Conservation (phyloP, 306 rosid species). For the Potentilla sterilis region DNA sequence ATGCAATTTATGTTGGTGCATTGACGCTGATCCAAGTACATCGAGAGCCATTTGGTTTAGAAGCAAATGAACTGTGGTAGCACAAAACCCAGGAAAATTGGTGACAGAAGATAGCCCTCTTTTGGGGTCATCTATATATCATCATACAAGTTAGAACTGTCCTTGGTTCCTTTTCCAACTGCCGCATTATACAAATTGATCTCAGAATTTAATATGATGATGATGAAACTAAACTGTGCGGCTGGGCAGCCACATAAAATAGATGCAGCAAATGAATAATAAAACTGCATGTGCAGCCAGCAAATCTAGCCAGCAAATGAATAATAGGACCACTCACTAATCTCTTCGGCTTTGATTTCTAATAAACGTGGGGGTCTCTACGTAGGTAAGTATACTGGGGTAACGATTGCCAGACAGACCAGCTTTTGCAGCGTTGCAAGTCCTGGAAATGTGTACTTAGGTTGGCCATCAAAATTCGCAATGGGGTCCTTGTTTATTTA, state of each 20-base stretch:
- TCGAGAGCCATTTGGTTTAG: too few species aligned
- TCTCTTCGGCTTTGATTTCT: not conserved
- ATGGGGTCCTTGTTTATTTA: not conserved
- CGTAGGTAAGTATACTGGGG: not conserved
- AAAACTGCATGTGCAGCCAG: not conserved
- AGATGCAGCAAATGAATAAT: not conserved
- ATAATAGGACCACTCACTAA: not conserved
- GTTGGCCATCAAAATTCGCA: not conserved
- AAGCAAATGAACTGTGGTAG: not conserved
- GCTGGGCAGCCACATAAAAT: not conserved
- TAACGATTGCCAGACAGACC: not conserved
- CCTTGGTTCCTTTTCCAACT: not conserved
- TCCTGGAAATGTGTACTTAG: not conserved
- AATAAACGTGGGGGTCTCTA: not conserved
- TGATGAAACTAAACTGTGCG: not conserved
- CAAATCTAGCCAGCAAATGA: not conserved
- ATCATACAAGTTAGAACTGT: not conserved
- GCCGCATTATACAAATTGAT: not conserved
- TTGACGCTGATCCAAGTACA: too few species aligned
- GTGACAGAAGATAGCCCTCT: not conserved
- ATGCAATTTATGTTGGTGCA: too few species aligned
- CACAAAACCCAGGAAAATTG: not conserved
- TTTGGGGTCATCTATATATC: not conserved
- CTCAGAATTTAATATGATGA: not conserved
- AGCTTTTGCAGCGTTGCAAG: not conserved